Evolutionary conservation across 352 stramenopile species (phyloP).

Genomic region (Elongisporangium senticosum): DNA sequence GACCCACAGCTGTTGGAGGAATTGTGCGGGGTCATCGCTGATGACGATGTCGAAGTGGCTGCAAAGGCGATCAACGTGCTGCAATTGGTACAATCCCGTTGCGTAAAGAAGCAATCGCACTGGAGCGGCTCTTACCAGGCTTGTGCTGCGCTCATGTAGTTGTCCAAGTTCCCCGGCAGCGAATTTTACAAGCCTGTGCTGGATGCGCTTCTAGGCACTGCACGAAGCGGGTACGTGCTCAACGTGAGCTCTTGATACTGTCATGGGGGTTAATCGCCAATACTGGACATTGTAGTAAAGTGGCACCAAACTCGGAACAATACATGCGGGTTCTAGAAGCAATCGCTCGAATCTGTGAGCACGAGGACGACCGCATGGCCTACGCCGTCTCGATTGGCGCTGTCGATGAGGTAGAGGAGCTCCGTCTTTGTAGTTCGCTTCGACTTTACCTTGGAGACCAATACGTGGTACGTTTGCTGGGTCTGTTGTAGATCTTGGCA

Average conservation of each 20-base stretch:
- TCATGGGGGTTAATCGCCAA: background rate
- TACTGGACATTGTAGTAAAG: conserved; percentile 8
- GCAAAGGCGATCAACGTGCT: conserved; percentile 55
- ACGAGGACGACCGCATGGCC: conserved; percentile 51
- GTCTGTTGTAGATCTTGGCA: conserved; percentile 46
- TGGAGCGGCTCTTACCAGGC: background rate
- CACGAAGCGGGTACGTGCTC: conserved; percentile 36
- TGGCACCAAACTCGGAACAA: conserved; percentile 48
- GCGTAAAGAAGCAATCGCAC: background rate
- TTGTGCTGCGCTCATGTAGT: conserved; percentile 16
- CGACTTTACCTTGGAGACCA: background rate
- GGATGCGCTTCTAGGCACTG: conserved; percentile 37
- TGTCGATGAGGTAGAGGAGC: conserved; percentile 30
- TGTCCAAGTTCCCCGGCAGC: conserved; percentile 31
- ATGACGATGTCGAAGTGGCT: conserved; percentile 69
- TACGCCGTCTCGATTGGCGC: conserved; percentile 40
- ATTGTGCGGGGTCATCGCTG: conserved; percentile 49
- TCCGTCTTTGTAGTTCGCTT: background rate
- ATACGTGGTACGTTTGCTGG: background rate
- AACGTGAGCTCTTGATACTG: background rate
- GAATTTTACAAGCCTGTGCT: conserved; percentile 44
- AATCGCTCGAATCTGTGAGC: conserved; percentile 55
- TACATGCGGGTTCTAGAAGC: conserved; percentile 77
- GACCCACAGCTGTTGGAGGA: conserved; percentile 42
- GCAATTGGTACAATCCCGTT: conserved; percentile 32